Evolutionary conservation across 257 asterid species (phyloP), one percentile per base, ranked within the genome.

Genomic region (Leonotis leonurus): DNA sequence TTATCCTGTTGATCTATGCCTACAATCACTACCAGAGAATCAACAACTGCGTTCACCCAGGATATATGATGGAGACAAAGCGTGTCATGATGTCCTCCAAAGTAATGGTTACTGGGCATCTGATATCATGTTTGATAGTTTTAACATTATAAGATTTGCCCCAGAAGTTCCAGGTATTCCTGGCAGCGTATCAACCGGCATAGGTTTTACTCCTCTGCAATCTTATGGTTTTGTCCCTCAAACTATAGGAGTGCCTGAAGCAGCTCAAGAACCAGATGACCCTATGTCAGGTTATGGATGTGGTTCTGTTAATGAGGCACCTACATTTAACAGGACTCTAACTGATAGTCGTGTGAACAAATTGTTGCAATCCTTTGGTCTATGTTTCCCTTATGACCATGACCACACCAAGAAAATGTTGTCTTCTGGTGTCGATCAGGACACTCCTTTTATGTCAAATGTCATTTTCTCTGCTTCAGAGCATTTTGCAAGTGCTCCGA

Each of bases 391-490:
- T 25, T 70, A 40, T 73, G 73, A 59, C 24, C 71, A 78, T 69
- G 71, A 76, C 40, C 68, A 48, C 69, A 71, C 72, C 58, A 72
- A 76, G 76, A 73, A 70, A 46, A 65, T 58, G 52, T 56, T 71
- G 41, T 68, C 72, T 57, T 71, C 70, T 69, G 77, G 64, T 69
- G 77, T 62, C 41, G 37, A 68, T 74, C 80, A 67, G 62, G 82
- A 72, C 40, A 54, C 73, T 67, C 74, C 75, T 70, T 61, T 74
- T 73, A 59, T 72, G 68, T 64, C 79, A 68, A 81, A 77, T 72
- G 70, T 45, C 68, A 59, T 45, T 73, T 78, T 64, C 85, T 85
- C 93, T 80, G 85, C 80, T 82, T 77, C 89, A 58, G 78, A 72
- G 86, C 93, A 75, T 72, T 50, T 70, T 56, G 21, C 69, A 54